These are phyloP conservation scores for Streptanthus diversifolius DNA, from an alignment of 345 rosid species.

Conservation along the genomic window DNA sequence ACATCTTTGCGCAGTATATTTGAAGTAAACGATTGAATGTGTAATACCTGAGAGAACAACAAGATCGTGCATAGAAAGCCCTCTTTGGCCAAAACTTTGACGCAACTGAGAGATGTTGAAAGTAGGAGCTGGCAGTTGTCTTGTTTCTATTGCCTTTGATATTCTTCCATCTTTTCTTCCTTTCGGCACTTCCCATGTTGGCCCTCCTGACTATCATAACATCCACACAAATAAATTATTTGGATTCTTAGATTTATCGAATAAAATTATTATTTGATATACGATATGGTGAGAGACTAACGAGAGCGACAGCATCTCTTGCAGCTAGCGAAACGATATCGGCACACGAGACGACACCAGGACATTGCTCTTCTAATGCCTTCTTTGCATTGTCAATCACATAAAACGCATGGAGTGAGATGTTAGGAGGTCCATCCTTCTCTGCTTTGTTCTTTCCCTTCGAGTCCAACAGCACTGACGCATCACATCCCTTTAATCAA, in stretches of 20 bases:
- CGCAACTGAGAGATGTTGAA: slow-evolving; percentile 69
- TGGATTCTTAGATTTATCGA: background rate
- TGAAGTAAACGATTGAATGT: background rate
- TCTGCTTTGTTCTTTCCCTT: slow-evolving; percentile 67
- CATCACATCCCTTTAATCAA: slow-evolving; percentile 73
- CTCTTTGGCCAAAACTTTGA: slow-evolving; percentile 77
- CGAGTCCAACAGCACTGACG: slow-evolving; percentile 66
- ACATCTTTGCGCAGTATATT: background rate
- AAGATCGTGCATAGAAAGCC: slow-evolving; percentile 63
- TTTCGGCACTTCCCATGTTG: slow-evolving; percentile 79
- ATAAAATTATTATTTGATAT: background rate
- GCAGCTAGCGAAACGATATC: slow-evolving; percentile 83
- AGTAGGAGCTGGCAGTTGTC: slow-evolving; percentile 71
- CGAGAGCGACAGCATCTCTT: slow-evolving; percentile 76
- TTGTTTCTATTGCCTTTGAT: slow-evolving; percentile 71
- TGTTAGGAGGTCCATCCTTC: slow-evolving; percentile 90
- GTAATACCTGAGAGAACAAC: slow-evolving; percentile 70
- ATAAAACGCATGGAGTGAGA: slow-evolving; percentile 82
- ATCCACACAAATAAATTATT: background rate
- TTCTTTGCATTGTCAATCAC: slow-evolving; percentile 79
- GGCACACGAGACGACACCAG: slow-evolving; percentile 84
- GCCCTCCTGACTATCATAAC: slow-evolving; percentile 73
- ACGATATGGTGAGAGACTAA: slow-evolving; percentile 26
- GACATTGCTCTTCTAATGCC: slow-evolving; percentile 70
- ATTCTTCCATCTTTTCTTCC: slow-evolving; percentile 87